Evolutionary conservation across 2,329 filamentous ascomycete genomes (phyloP), one percentile per base, ranked within the genome.

Genomic region (Nemania sp.): DNA sequence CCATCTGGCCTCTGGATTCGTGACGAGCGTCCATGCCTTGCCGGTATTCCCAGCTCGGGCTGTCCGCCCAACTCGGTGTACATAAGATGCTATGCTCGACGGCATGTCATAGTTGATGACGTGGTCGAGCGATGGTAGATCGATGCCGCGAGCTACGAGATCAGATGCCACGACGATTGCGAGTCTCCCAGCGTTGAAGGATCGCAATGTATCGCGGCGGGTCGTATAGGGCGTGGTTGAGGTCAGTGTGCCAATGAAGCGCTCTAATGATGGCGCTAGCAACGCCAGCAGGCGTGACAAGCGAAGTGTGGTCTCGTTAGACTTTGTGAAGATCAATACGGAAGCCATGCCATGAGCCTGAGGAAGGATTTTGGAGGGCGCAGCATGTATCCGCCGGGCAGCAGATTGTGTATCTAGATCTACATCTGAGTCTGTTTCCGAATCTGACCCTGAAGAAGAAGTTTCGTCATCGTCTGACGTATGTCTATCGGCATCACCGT

Each of bases 21-120:
- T 89, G 50, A 96, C 87, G 12, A 99, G 78, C 0, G 92, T 97
- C 91, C 92, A 97, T 0, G 94, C 92, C 49, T 87, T 82, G 1
- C 94, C 94, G 1, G 78, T 67, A 56, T 87, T 86, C 1, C 90
- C 92, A 0, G 91, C 95, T 73, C 93, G 84, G 0, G 94, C 94
- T 0, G 94, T 97, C 58, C 95, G 87, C 39, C 95, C 94, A 1
- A 97, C 92, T 42, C 95, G 89, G 74, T 98, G 95, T 4, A 98
- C 87, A 69, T 98, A 98, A 21, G 87, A 89, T 5, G 89, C 90
- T 35, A 92, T 79, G 70, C 89, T 93, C 4, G 87, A 83, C 0
- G 94, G 94, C 53, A 97, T 83, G 73, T 97, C 94, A 79, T 98
- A 98, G 78, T 97, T 97, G 76, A 98, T 81, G 48, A 98, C 92